Evolutionary conservation across 2,329 filamentous ascomycete genomes (phyloP).

Genomic region (Meredithiella fracta): DNA sequence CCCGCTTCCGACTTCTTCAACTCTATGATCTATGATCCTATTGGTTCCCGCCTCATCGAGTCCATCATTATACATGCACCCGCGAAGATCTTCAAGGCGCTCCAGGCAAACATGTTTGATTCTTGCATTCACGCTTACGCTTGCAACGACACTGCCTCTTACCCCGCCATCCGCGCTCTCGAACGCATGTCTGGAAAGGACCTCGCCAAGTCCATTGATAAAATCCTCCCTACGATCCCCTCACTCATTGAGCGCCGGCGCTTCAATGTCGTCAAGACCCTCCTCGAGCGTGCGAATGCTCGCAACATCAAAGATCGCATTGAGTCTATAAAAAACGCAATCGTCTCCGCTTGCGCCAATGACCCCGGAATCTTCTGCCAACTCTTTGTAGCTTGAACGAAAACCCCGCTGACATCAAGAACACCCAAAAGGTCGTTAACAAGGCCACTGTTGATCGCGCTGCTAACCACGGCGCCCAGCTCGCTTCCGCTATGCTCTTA

Average conservation of each 20-base stretch:
- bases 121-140: slow-evolving; percentile 64
- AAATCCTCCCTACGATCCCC: slow-evolving; percentile 56
- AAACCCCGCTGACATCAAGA: slow-evolving; percentile 20
- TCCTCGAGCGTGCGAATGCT: slow-evolving; percentile 68
- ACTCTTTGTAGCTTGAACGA: slow-evolving; percentile 32
- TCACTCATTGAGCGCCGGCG: slow-evolving; percentile 59
- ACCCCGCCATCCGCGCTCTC: slow-evolving; percentile 68
- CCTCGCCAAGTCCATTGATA: slow-evolving; percentile 52
- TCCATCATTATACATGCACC: slow-evolving; percentile 66
- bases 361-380: slow-evolving; percentile 31
- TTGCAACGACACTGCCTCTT: slow-evolving; percentile 79
- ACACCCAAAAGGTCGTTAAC: slow-evolving; percentile 12
- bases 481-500: slow-evolving; percentile 63
- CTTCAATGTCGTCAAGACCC: slow-evolving; percentile 59
- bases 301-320: slow-evolving; percentile 42
- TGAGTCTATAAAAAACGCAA: slow-evolving; percentile 29
- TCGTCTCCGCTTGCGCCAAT: slow-evolving; percentile 32
- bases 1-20: slow-evolving; percentile 65
- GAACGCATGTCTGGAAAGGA: slow-evolving; percentile 78
- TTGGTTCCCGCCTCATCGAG: slow-evolving; percentile 82
- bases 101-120: slow-evolving; percentile 67
- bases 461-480: slow-evolving; percentile 55
- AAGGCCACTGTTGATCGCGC: slow-evolving; percentile 12
- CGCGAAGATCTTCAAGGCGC: slow-evolving; percentile 75
- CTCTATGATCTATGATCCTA: slow-evolving; percentile 71